These are phyloP conservation scores for Flaveria sonorensis DNA, from an alignment of 129 eudicot species.

Conservation along the genomic window DNA sequence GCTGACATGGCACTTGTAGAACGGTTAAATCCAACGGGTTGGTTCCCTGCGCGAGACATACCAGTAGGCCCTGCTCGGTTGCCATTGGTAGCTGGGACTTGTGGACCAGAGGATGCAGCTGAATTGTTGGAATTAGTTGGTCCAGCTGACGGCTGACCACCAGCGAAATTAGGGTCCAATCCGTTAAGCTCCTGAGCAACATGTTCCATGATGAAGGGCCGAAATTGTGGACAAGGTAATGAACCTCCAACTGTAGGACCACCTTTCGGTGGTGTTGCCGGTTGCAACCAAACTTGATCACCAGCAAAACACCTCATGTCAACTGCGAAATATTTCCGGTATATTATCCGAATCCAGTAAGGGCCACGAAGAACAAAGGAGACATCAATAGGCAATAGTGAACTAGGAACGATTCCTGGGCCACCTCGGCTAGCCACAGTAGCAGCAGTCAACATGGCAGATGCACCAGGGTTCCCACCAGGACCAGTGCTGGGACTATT, in stretches of 20 bases:
- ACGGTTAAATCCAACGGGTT: constrained; percentile 58
- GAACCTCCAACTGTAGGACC: constrained; percentile 98
- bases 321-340: constrained; percentile 89
- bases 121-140: constrained; percentile 45
- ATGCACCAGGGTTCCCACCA: constrained; percentile 54
- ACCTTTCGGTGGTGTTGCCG: constrained; percentile 98
- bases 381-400: constrained; percentile 93
- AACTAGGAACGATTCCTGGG: constrained; percentile 98
- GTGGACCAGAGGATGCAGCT: constrained; percentile 52
- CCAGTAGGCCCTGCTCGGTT: constrained; percentile 52
- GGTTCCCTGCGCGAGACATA: constrained; percentile 63
- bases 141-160: constrained; percentile 66
- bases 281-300: constrained; percentile 99
- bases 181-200: constrained; percentile 99
- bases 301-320: constrained; percentile 99
- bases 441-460: constrained; percentile 74
- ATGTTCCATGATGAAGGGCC: constrained; percentile 99
- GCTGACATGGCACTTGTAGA: constrained; percentile 52
- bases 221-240: constrained; percentile 95
- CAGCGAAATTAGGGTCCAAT: constrained; percentile 75
- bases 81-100: constrained; percentile 53
- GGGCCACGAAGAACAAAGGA: constrained; percentile 98
- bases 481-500: constrained; percentile 41
- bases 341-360: constrained; percentile 93
- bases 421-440: constrained; percentile 90